Conservation (phyloP, 306 rosid species). For the Hippophae rhamnoides region DNA sequence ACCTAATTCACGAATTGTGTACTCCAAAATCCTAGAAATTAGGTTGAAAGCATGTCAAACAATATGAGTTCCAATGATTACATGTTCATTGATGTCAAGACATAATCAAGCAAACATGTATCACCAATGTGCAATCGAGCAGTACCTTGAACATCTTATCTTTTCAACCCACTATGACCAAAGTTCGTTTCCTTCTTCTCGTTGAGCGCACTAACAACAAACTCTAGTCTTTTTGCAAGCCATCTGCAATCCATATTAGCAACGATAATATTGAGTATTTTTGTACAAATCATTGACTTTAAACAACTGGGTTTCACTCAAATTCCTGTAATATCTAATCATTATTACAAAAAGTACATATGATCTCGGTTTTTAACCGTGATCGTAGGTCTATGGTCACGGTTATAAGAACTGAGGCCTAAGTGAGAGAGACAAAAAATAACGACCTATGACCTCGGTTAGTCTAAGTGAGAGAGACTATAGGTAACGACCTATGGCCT, state of each 20-base stretch:
- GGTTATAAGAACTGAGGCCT: no score
- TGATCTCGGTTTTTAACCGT: no score
- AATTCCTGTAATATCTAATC: no score
- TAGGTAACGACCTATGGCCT: no score
- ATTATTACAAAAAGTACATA: no score
- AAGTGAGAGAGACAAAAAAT: no score
- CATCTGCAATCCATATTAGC: constrained; percentile 84
- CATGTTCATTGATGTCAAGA: no score
- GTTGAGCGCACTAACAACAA: constrained; percentile 65
- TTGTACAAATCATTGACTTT: constrained; percentile 59
- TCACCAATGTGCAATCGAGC: constrained; percentile 85
- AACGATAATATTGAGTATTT: constrained; percentile 44
- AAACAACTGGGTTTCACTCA: no score
- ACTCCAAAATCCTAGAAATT: constrained; percentile 55
- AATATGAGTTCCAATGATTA: constrained; percentile 67
- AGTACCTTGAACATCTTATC: no score
- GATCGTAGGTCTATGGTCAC: no score
- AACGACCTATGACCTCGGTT: no score
- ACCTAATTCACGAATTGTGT: constrained; percentile 53
- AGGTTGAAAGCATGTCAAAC: constrained; percentile 72
- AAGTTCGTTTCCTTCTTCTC: constrained; percentile 40
- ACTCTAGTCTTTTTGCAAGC: constrained; percentile 75
- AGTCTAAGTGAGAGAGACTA: no score
- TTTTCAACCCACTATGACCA: constrained; percentile 61
- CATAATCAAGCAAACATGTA: constrained; percentile 81